phyloP scores from a whole-genome alignment of 2,329 filamentous ascomycete genomes.

The Emydomyces testavorans region DNA sequence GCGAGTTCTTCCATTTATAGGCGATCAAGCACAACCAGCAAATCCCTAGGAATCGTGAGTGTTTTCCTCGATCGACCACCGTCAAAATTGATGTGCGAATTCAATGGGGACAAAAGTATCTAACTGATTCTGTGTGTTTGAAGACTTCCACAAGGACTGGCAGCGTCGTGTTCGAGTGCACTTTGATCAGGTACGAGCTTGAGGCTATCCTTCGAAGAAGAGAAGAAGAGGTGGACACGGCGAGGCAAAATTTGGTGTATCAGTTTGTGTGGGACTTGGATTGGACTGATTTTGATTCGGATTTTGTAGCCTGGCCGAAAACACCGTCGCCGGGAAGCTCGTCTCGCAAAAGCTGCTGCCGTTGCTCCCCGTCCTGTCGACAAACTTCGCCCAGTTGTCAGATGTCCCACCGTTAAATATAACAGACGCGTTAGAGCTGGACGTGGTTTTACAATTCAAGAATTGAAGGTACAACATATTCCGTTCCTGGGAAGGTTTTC shows the following conservation, averaged over 20 bases:
- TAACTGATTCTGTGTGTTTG: constrained; percentile 25
- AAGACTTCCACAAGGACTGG: constrained; percentile 99
- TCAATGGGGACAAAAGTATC: background rate
- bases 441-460: constrained; percentile 92
- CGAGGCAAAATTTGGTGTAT: background rate
- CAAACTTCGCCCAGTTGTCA: constrained; percentile 88
- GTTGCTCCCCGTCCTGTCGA: constrained; percentile 94
- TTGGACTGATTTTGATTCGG: constrained; percentile 7
- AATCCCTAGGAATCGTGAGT: constrained; percentile 88
- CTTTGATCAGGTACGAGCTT: constrained; percentile 87
- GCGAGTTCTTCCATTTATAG: constrained; percentile 36
- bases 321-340: constrained; percentile 78
- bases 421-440: constrained; percentile 95
- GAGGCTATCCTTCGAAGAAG: background rate
- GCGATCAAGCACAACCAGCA: constrained; percentile 99
- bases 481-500: constrained; percentile 9
- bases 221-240: background rate
- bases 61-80: background rate
- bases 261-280: background rate
- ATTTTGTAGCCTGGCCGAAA: constrained; percentile 77
- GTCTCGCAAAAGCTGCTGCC: constrained; percentile 86
- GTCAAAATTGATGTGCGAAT: background rate
- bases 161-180: constrained; percentile 97
- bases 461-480: constrained; percentile 72
- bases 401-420: constrained; percentile 97